phyloP scores from a whole-genome alignment of 495 filamentous ascomycete species.

The Clohesyomyces aquaticus region DNA sequence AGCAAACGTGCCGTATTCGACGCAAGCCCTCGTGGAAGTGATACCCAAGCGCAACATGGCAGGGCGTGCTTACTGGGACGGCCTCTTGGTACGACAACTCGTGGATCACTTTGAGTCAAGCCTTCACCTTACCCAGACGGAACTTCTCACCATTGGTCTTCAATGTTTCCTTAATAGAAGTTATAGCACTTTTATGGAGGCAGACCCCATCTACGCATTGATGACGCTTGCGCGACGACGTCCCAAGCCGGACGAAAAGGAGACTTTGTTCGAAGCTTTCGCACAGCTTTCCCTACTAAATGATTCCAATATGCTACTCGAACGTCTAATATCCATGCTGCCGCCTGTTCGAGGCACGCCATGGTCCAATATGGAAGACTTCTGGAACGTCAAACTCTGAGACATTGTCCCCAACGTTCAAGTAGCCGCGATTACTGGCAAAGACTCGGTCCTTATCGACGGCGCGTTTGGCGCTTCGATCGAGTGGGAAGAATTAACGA shows the following conservation, averaged over 20 bases:
- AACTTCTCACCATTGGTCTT: neutral
- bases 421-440: slow-evolving; percentile 45
- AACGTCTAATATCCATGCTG: neutral
- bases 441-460: slow-evolving; percentile 49
- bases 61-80: neutral
- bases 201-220: neutral
- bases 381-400: neutral
- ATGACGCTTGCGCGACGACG: neutral
- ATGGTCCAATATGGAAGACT: neutral
- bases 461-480: slow-evolving; percentile 44
- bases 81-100: neutral
- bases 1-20: too few species aligned
- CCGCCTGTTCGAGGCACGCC: too few species aligned
- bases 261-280: neutral
- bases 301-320: neutral
- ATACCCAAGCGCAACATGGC: neutral
- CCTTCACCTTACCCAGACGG: neutral
- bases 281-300: neutral
- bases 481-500: slow-evolving; percentile 44
- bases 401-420: slow-evolving; percentile 33
- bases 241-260: neutral
- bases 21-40: neutral
- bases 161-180: neutral
- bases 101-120: neutral
- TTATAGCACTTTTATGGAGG: neutral